Conservation (phyloP, 768 basidiomycete genomes). For the Suillus spraguei region DNA sequence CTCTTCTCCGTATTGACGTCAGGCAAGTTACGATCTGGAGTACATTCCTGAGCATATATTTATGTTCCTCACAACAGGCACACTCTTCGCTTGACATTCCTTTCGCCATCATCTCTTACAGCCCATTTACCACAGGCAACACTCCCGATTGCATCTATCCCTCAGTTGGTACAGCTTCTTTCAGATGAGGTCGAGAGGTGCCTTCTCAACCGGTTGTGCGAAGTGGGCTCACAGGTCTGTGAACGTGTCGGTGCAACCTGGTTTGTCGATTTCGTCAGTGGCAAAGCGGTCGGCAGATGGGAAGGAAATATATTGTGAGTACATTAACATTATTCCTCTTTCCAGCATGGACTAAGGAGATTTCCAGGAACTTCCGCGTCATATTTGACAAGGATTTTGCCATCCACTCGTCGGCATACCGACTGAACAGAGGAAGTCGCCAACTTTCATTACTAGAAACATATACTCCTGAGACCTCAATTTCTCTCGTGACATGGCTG, state of each 20-base stretch:
- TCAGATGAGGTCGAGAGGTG: conserved; percentile 77
- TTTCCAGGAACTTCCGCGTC: conserved; percentile 65
- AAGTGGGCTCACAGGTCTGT: conserved; percentile 59
- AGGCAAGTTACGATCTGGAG: conserved; percentile 41
- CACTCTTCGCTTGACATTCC: conserved; percentile 73
- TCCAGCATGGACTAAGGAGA: conserved; percentile 6
- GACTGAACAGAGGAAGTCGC: conserved; percentile 45
- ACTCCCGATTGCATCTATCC: conserved; percentile 69
- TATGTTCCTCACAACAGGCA: conserved; percentile 51
- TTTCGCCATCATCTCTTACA: conserved; percentile 74
- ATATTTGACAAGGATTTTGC: conserved; percentile 50
- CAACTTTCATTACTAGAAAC: conserved; percentile 46
- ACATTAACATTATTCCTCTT: neutral
- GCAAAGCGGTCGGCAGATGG: conserved; percentile 71
- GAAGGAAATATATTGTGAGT: conserved; percentile 77
- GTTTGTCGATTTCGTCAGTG: conserved; percentile 76
- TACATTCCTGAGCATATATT: neutral
- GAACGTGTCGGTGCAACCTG: conserved; percentile 59
- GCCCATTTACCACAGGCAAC: conserved; percentile 84
- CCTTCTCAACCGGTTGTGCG: conserved; percentile 69
- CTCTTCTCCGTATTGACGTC: conserved; percentile 68
- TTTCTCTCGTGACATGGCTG: conserved; percentile 59
- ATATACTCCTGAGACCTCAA: conserved; percentile 34
- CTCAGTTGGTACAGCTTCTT: conserved; percentile 74
- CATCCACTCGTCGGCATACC: conserved; percentile 62